These are phyloP conservation scores for Mucor irregularis DNA, from an alignment of 371 early-diverging fungal genomes.

Conservation along the genomic window DNA sequence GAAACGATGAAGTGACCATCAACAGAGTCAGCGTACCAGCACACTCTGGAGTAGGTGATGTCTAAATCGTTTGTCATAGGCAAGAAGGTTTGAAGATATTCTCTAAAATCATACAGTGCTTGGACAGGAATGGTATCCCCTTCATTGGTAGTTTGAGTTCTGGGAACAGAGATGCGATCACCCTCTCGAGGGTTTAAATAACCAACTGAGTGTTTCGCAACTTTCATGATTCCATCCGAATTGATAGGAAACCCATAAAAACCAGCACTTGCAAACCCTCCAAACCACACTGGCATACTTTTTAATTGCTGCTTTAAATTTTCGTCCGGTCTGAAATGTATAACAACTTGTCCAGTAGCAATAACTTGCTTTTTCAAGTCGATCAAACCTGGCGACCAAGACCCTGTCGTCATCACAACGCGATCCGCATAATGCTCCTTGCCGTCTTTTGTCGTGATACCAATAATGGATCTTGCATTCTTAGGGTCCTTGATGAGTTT, in stretches of 20 bases:
- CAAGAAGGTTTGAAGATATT: constrained; percentile 30
- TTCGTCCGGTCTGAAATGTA: constrained; percentile 41
- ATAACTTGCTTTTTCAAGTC: constrained; percentile 34
- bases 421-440: constrained; percentile 32
- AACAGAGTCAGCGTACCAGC: constrained; percentile 47
- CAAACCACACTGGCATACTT: constrained; percentile 50
- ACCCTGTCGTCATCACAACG: constrained; percentile 53
- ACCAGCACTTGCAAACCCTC: constrained; percentile 49
- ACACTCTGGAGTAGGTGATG: constrained; percentile 31
- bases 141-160: constrained; percentile 35
- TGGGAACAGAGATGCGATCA: constrained; percentile 32
- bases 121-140: constrained; percentile 39
- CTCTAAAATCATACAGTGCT: constrained; percentile 28
- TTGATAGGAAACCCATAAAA: constrained; percentile 59
- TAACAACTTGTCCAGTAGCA: constrained; percentile 56
- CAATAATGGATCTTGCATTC: constrained; percentile 22
- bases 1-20: constrained; percentile 43
- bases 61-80: constrained; percentile 30
- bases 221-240: constrained; percentile 47
- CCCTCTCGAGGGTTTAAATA: constrained; percentile 26
- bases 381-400: constrained; percentile 56
- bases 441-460: constrained; percentile 47
- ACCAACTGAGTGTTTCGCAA: constrained; percentile 51
- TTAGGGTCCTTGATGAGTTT: constrained; percentile 23
- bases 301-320: background rate